These are phyloP conservation scores for Talaromyces trachyspermus DNA, from an alignment of 495 filamentous ascomycete genomes.

Conservation along the genomic window DNA sequence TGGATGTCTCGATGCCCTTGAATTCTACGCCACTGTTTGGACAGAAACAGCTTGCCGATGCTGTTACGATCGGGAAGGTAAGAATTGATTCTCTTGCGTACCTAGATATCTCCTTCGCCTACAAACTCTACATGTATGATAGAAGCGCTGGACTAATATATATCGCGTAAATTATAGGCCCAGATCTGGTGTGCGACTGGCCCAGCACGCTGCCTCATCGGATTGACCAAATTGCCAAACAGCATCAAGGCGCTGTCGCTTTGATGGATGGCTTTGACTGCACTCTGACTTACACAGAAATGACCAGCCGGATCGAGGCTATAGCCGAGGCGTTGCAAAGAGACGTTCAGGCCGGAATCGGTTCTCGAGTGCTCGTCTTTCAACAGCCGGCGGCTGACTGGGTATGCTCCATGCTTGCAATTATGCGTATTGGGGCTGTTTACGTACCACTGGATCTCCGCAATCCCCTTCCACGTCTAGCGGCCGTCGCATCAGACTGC, in stretches of 20 bases:
- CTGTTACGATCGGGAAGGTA: too few species aligned
- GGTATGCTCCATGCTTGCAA: slow-evolving; percentile 45
- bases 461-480: slow-evolving; percentile 24
- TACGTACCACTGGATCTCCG: slow-evolving; percentile 49
- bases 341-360: slow-evolving; percentile 17
- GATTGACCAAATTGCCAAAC: slow-evolving; percentile 18
- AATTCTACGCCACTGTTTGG: slow-evolving; percentile 3
- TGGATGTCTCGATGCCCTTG: slow-evolving; percentile 4
- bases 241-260: slow-evolving; percentile 8
- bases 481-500: slow-evolving; percentile 16
- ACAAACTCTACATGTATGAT: too few species aligned
- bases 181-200: slow-evolving; percentile 17
- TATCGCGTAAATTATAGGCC: too few species aligned
- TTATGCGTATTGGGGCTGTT: slow-evolving; percentile 37
- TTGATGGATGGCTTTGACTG: slow-evolving; percentile 10
- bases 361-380: slow-evolving; percentile 15
- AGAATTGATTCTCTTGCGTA: too few species aligned
- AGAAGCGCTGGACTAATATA: too few species aligned
- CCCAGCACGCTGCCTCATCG: slow-evolving; percentile 27
- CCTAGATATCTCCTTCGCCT: too few species aligned
- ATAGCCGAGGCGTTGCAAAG: slow-evolving; percentile 15
- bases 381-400: slow-evolving; percentile 30
- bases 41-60: slow-evolving; percentile 4
- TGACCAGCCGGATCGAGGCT: slow-evolving; percentile 6
- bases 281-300: slow-evolving; percentile 10